Percentiles rank a stretch among this genome's conserved stretches.
These are phyloP conservation scores for Trichophyton simii DNA, from an alignment of 2,329 filamentous ascomycete genomes.

Conservation along the genomic window DNA sequence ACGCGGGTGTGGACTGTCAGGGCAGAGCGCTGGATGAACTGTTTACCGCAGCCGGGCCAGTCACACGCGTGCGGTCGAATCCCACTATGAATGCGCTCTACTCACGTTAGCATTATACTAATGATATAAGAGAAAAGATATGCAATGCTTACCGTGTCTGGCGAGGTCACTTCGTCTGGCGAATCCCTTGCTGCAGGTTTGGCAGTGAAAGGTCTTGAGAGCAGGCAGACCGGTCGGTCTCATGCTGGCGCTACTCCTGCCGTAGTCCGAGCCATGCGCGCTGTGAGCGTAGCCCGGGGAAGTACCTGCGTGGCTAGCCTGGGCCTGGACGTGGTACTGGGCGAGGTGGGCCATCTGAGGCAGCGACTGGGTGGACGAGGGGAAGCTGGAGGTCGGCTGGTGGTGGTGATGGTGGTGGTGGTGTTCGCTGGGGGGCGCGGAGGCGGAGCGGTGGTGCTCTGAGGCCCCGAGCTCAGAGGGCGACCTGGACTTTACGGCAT, in stretches of 20 bases:
- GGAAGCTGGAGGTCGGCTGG: constrained; percentile 30
- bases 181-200: constrained; percentile 81
- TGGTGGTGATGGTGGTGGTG: constrained; percentile 26
- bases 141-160: constrained; percentile 61
- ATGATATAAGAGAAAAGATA: constrained; percentile 9
- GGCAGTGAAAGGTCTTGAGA: constrained; percentile 74
- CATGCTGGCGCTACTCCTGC: constrained; percentile 19
- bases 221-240: constrained; percentile 36
- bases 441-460: constrained; percentile 46
- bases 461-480: constrained; percentile 44
- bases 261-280: constrained; percentile 22
- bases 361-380: constrained; percentile 42
- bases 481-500: constrained; percentile 23
- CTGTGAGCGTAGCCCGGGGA: constrained; percentile 34
- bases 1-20: constrained; percentile 90
- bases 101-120: neutral
- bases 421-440: constrained; percentile 38
- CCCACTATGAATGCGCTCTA: constrained; percentile 92
- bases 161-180: constrained; percentile 87
- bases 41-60: constrained; percentile 76
- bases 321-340: constrained; percentile 43
- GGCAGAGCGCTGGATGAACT: constrained; percentile 93
- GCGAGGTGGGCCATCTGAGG: constrained; percentile 40
- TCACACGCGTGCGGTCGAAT: constrained; percentile 87
- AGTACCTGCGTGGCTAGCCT: constrained; percentile 39